Base-by-base conservation (phyloP, 345 rosid species). In the Populus simonii region DNA sequence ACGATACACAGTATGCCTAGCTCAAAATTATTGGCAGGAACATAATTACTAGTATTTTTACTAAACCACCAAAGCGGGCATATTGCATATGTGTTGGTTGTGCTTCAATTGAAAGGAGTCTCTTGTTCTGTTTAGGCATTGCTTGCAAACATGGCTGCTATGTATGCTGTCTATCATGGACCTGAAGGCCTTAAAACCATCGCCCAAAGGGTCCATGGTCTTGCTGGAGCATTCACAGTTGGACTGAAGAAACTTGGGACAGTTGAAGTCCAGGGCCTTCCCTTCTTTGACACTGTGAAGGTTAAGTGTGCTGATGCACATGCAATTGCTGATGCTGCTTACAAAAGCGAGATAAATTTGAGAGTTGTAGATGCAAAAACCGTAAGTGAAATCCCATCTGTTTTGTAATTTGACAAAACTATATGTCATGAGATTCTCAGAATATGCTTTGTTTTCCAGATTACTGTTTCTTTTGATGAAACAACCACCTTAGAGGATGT, bases 71-170 rank as follows among this genome's bases (percentile, higher is more conserved):
- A 62, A 8, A n/a, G 63, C 51, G 51, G 12, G 36, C 51, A 70
- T 63, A 71, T 76, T 12, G 39, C 57, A 51, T 66, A 22, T 29
- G 9, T 17, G 51, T 74, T 57, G 8, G 38, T 70, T 76, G 83
- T 71, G 33, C 63, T 43, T 38, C 73, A 68, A 38, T 70, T 79
- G 82, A 82, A 76, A 29, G 7, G 8, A 15, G 63, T 72, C 59
- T 77, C 61, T 74, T 84, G 74, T 72, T 72, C 70, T 72, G 55
- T 85, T 65, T 77, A 96, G 99, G 98, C 99, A 22, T 84, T 96
- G 78, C 98, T 96, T 71, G 99, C 99, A 73, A 96, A 96, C 82
- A 96, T 96, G 99, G 91, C 99, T 84, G 96, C 94, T 9, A 96
- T 96, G 99, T 96, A 81, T 82, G 94, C 97, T 78, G 97, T 96